Percentiles rank a stretch among this genome's conserved stretches.
Conservation (phyloP, 208 protist species). For the Acanthamoeba sp. region DNA sequence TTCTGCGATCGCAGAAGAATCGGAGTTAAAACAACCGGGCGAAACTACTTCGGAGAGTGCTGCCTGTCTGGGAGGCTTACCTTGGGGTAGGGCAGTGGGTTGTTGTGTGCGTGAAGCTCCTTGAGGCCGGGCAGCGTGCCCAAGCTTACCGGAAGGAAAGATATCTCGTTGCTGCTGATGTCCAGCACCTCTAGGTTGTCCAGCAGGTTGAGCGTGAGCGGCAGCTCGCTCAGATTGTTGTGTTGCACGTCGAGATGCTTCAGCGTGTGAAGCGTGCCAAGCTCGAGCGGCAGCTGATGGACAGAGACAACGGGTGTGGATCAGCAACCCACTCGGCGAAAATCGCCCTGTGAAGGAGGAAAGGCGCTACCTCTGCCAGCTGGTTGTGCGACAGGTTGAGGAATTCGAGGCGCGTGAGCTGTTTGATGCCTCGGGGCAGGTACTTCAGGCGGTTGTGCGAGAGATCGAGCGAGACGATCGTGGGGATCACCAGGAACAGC, state of each 20-base stretch:
- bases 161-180: slow-evolving; percentile 28
- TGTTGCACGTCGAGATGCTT: slow-evolving; percentile 52
- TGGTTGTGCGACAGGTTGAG: slow-evolving; percentile 51
- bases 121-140: slow-evolving; percentile 33
- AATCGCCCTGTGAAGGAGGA: neutral
- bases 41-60: no score
- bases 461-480: slow-evolving; percentile 43
- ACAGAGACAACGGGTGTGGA: neutral
- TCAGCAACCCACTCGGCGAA: neutral
- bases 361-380: neutral
- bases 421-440: slow-evolving; percentile 8
- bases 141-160: neutral
- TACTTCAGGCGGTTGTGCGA: slow-evolving; percentile 43
- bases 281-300: slow-evolving; percentile 3
- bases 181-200: slow-evolving; percentile 44
- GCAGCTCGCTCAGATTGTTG: slow-evolving; percentile 35
- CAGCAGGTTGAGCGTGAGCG: slow-evolving; percentile 36
- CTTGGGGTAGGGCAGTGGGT: slow-evolving; percentile 42
- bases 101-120: slow-evolving; percentile 11
- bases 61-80: no score
- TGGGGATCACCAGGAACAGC: slow-evolving; percentile 43
- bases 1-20: neutral
- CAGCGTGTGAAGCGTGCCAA: slow-evolving; percentile 25
- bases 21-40: neutral
- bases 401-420: slow-evolving; percentile 38